phyloP scores from a whole-genome alignment of 208 protist genomes.

The Balamuthia mandrillaris region DNA sequence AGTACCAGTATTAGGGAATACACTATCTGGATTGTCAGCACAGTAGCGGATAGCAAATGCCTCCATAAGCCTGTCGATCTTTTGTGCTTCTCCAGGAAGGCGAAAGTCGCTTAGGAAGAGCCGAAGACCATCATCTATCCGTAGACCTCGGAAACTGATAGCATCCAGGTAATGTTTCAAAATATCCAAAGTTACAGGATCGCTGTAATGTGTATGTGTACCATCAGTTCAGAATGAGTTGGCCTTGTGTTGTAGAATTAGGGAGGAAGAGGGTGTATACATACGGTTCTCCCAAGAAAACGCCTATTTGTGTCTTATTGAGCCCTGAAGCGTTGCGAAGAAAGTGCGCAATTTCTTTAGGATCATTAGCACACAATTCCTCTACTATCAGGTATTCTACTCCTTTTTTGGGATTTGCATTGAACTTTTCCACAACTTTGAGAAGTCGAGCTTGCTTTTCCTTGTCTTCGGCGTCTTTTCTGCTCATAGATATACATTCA shows the following conservation, averaged over 20 bases:
- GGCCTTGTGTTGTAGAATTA: not conserved
- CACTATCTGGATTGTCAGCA: constrained; percentile 62
- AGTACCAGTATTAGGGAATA: not conserved
- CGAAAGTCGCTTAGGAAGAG: constrained; percentile 79
- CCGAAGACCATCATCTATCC: constrained; percentile 69
- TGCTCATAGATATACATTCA: too few species aligned
- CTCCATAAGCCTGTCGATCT: constrained; percentile 90
- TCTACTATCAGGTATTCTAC: constrained; percentile 59
- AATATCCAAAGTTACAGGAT: not conserved
- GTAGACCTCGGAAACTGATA: not conserved
- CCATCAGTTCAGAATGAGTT: not conserved
- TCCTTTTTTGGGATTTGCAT: constrained; percentile 56
- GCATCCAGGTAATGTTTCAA: not conserved
- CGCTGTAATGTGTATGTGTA: too few species aligned
- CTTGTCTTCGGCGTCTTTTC: too few species aligned
- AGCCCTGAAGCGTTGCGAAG: constrained; percentile 41
- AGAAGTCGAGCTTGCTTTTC: constrained; percentile 7
- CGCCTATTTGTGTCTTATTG: constrained; percentile 65
- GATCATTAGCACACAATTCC: constrained; percentile 47
- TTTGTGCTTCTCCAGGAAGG: constrained; percentile 85
- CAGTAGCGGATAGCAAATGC: constrained; percentile 83
- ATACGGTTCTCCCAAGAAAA: constrained; percentile 69
- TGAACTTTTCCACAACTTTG: constrained; percentile 54
- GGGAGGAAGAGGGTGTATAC: constrained; percentile 42
- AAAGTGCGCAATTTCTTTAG: constrained; percentile 52